Conservation (phyloP, 2,329 filamentous ascomycete species). For the Neopestalotiopsis sp. region DNA sequence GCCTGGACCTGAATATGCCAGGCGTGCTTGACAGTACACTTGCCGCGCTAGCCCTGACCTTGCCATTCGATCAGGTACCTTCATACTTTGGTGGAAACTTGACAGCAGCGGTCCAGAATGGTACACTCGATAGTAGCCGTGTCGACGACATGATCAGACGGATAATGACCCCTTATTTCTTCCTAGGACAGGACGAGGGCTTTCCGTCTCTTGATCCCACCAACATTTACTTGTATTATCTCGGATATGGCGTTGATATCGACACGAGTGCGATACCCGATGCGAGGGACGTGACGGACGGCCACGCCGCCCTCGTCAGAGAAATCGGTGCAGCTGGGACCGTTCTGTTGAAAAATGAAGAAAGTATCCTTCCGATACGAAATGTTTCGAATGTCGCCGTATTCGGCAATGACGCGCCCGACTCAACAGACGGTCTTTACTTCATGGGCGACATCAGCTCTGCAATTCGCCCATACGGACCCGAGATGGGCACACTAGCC, state of each 20-base stretch:
- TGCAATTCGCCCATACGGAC: neutral
- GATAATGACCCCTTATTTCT: no score
- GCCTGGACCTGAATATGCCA: conserved; percentile 77
- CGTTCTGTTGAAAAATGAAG: conserved; percentile 72
- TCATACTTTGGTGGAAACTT: conserved; percentile 57
- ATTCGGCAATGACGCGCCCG: conserved; percentile 54
- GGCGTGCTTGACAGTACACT: conserved; percentile 24
- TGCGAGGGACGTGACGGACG: conserved; percentile 78
- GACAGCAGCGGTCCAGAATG: conserved; percentile 62
- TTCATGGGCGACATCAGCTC: no score
- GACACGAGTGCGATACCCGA: conserved; percentile 30
- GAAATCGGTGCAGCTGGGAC: conserved; percentile 79
- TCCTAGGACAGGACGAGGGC: no score
- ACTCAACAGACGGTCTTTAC: conserved; percentile 57
- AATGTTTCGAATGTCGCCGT: conserved; percentile 45
- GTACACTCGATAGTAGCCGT: conserved; percentile 59
- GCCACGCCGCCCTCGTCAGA: conserved; percentile 76
- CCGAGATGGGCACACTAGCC: conserved; percentile 54
- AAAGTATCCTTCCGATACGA: conserved; percentile 53
- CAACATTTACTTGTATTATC: conserved; percentile 48
- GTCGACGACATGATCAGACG: conserved; percentile 61
- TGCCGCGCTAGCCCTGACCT: no score
- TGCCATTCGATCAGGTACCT: no score
- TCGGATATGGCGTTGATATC: conserved; percentile 44
- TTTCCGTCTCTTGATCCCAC: no score